Conservation (phyloP, 2,329 filamentous ascomycete genomes). For the Xylariales sp. region DNA sequence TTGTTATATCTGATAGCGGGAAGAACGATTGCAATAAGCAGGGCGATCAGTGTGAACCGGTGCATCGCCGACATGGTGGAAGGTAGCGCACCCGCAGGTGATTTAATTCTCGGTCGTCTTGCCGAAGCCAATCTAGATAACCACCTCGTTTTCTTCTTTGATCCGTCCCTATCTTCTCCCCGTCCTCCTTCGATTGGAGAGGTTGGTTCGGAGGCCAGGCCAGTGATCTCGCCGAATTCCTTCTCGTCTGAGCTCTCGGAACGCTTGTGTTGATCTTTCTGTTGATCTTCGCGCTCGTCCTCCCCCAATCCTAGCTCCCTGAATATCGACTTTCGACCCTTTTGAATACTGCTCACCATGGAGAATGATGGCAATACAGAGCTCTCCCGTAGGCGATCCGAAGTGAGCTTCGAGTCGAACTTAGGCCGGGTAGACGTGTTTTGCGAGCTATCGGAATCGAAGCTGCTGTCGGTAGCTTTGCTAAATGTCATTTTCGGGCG, state of each 20-base stretch:
- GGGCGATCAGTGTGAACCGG: conserved; percentile 40
- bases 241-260: conserved; percentile 23
- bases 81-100: conserved; percentile 38
- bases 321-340: conserved; percentile 48
- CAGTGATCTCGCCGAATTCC: conserved; percentile 26
- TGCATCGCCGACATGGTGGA: conserved; percentile 36
- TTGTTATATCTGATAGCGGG: conserved; percentile 41
- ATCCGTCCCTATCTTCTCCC: conserved; percentile 11
- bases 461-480: conserved; percentile 15
- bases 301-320: conserved; percentile 44
- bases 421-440: conserved; percentile 31
- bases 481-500: conserved; percentile 17
- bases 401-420: conserved; percentile 47
- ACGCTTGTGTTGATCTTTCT: conserved; percentile 11
- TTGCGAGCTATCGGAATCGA: conserved; percentile 12
- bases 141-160: conserved; percentile 29
- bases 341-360: conserved; percentile 41
- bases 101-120: conserved; percentile 38
- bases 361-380: conserved; percentile 35
- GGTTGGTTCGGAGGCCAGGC: conserved; percentile 19
- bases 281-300: neutral
- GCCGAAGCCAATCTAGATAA: conserved; percentile 36
- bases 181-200: conserved; percentile 23
- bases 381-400: conserved; percentile 47
- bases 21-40: conserved; percentile 47